These are phyloP conservation scores for Geotrichum reessii DNA, from an alignment of 1,139 yeast genomes.

Conservation along the genomic window DNA sequence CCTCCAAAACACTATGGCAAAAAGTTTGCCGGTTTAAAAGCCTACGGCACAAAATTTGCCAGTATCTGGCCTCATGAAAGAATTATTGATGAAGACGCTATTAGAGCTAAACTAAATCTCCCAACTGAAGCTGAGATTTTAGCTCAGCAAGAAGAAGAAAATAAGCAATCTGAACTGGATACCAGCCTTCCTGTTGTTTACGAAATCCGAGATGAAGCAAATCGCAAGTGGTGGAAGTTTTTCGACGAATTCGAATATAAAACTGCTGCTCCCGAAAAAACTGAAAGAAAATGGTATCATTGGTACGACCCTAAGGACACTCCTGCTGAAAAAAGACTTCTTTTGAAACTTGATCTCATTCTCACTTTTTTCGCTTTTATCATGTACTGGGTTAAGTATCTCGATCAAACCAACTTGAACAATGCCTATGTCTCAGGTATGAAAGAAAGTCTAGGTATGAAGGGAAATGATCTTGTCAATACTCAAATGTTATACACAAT, in stretches of 20 bases:
- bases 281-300: constrained; percentile 42
- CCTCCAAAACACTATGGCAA: constrained; percentile 5
- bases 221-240: constrained; percentile 58
- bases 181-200: neutral
- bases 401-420: constrained; percentile 51
- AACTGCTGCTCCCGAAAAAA: neutral
- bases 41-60: too few relatives aligned
- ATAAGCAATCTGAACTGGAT: neutral
- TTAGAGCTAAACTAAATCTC: neutral
- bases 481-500: constrained; percentile 54
- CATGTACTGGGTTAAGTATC: constrained; percentile 66
- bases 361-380: constrained; percentile 55
- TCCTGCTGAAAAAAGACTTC: constrained; percentile 47
- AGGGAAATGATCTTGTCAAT: constrained; percentile 60
- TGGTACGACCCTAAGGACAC: constrained; percentile 61
- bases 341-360: constrained; percentile 57
- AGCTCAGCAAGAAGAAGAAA: neutral
- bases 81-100: constrained; percentile 12
- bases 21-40: neutral
- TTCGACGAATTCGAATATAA: constrained; percentile 59
- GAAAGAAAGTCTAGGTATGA: constrained; percentile 52
- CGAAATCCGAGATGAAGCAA: constrained; percentile 42
- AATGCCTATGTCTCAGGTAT: constrained; percentile 69
- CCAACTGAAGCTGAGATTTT: neutral
- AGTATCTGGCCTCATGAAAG: constrained; percentile 11